Conservation (phyloP, 2,329 filamentous ascomycete species). For the Hypoxylon sp. region DNA sequence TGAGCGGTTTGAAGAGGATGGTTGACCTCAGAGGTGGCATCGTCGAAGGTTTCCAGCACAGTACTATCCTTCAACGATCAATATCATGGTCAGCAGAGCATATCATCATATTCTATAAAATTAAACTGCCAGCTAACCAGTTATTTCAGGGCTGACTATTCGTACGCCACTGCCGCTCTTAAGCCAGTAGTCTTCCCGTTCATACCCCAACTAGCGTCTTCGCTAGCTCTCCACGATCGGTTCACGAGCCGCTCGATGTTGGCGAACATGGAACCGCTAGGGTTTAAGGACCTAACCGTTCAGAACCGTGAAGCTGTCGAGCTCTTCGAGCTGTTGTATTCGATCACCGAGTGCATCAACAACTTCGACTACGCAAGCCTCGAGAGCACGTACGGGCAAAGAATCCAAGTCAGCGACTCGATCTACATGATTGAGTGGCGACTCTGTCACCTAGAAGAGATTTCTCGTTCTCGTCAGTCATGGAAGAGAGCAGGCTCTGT, state of each 20-base stretch:
- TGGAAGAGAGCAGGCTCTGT: constrained; percentile 38
- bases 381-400: constrained; percentile 49
- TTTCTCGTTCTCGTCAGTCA: constrained; percentile 40
- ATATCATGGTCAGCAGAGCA: constrained; percentile 51
- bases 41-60: constrained; percentile 52
- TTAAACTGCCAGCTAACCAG: constrained; percentile 27
- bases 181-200: constrained; percentile 53
- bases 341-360: constrained; percentile 52
- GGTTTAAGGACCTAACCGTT: constrained; percentile 45
- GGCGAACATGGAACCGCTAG: constrained; percentile 38
- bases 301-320: constrained; percentile 50
- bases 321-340: constrained; percentile 52
- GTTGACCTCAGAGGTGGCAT: constrained; percentile 54
- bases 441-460: constrained; percentile 52
- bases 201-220: constrained; percentile 51
- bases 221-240: constrained; percentile 50
- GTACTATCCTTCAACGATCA: constrained; percentile 53
- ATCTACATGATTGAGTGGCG: constrained; percentile 54
- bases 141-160: constrained; percentile 53
- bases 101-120: no score
- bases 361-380: constrained; percentile 54
- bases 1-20: constrained; percentile 54
- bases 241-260: constrained; percentile 50
- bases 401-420: constrained; percentile 53
- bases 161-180: constrained; percentile 53